These are phyloP conservation scores for Podaxis sp. DNA, from an alignment of 768 basidiomycete genomes.

Conservation along the genomic window DNA sequence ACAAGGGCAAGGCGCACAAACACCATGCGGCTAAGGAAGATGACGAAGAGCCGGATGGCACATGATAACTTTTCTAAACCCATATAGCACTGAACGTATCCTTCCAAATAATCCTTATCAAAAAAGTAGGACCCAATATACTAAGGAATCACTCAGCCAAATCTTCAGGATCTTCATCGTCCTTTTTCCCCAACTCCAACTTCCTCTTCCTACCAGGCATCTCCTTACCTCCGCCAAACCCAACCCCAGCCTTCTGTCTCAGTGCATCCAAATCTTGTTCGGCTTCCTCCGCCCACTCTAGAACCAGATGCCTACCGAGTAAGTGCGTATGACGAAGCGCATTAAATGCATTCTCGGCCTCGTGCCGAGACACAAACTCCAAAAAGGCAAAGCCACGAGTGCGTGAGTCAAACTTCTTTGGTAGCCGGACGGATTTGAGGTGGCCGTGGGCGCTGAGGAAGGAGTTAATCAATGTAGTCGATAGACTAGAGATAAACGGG, in stretches of 20 bases:
- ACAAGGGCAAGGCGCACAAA: too few species aligned
- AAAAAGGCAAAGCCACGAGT: constrained; percentile 96
- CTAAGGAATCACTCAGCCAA: constrained; percentile 25
- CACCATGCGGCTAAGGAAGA: too few species aligned
- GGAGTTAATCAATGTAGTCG: neutral
- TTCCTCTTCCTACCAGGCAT: constrained; percentile 80
- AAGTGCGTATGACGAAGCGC: constrained; percentile 93
- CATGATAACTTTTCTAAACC: neutral
- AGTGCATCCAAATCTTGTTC: constrained; percentile 77
- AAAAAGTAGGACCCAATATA: neutral
- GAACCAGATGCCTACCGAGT: constrained; percentile 90
- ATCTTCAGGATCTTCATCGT: constrained; percentile 33
- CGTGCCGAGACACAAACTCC: constrained; percentile 86
- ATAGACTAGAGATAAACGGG: neutral
- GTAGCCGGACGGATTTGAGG: constrained; percentile 91
- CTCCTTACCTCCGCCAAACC: constrained; percentile 65
- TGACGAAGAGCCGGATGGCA: neutral
- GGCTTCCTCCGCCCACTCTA: constrained; percentile 90
- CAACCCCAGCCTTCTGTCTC: constrained; percentile 78
- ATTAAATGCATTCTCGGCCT: constrained; percentile 87
- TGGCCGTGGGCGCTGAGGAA: constrained; percentile 78
- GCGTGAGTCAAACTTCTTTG: constrained; percentile 86
- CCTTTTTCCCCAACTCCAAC: constrained; percentile 49
- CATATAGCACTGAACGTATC: too few species aligned
- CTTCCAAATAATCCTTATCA: neutral